Percentiles rank a stretch among this genome's conserved stretches.
Evolutionary conservation across 163 green algal species (phyloP).

Genomic region (Scenedesmus sp.): DNA sequence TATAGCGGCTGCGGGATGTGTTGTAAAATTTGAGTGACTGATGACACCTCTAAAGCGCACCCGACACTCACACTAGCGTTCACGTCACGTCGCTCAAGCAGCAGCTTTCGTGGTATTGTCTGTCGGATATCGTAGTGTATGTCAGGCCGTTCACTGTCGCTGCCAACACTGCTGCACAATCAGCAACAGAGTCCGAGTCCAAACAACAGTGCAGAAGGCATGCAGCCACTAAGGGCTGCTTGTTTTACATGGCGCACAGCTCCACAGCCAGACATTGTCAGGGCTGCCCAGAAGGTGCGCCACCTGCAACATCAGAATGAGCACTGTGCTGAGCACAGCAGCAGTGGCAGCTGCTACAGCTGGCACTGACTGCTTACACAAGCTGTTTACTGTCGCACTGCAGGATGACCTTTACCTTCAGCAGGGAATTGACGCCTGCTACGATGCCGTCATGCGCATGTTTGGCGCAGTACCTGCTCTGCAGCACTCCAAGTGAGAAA

Average conservation of each 20-base stretch:
- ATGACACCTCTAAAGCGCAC: neutral
- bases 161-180: neutral
- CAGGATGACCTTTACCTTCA: constrained; percentile 84
- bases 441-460: constrained; percentile 76
- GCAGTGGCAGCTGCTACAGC: neutral
- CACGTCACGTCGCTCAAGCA: no score
- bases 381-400: neutral
- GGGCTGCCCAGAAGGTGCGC: constrained; percentile 70
- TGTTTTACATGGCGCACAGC: constrained; percentile 43
- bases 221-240: neutral
- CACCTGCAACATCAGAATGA: neutral
- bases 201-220: neutral
- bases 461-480: constrained; percentile 74
- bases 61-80: neutral
- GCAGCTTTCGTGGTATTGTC: no score
- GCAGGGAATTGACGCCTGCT: constrained; percentile 71
- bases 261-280: constrained; percentile 78
- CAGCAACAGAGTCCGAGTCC: neutral
- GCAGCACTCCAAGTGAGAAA: constrained; percentile 67
- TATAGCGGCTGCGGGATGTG: no score
- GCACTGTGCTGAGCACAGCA: neutral
- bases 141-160: neutral
- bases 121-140: no score
- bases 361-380: neutral
- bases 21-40: neutral